phyloP scores from a whole-genome alignment of 106 monocot genomes.

The Acanthochlamys bracteata region DNA sequence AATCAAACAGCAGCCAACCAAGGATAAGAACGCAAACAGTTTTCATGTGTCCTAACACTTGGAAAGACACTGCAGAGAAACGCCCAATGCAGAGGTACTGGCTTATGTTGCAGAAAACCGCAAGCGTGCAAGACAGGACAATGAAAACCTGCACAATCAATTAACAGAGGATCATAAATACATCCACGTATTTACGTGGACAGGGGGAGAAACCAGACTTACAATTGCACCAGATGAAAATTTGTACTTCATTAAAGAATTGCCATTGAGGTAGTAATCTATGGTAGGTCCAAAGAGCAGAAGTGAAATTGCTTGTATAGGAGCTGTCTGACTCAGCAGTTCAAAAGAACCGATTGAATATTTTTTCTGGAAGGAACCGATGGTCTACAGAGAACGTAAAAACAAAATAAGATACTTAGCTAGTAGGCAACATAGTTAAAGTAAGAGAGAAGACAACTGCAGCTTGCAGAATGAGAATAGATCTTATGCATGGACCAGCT shows the following conservation, averaged over 20 bases:
- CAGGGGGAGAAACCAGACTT: constrained; percentile 13
- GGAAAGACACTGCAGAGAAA: constrained; percentile 49
- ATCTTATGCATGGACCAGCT: too few species aligned
- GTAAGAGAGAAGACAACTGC: neutral
- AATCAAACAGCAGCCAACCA: constrained; percentile 49
- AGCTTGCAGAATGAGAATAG: neutral
- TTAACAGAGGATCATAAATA: neutral
- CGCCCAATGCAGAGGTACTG: constrained; percentile 52
- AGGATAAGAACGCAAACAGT: constrained; percentile 40
- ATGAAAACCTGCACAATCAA: constrained; percentile 32
- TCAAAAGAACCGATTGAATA: constrained; percentile 71
- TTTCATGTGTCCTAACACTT: constrained; percentile 50
- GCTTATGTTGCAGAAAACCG: constrained; percentile 53
- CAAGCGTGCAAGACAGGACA: constrained; percentile 35
- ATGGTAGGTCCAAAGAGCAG: constrained; percentile 49
- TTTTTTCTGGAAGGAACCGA: constrained; percentile 69
- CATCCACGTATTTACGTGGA: neutral
- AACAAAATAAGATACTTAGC: neutral
- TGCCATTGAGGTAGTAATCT: constrained; percentile 57
- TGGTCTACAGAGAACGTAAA: constrained; percentile 30
- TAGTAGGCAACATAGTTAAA: constrained; percentile 12
- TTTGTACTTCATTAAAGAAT: constrained; percentile 28
- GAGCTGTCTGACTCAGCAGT: constrained; percentile 71
- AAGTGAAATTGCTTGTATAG: constrained; percentile 67
- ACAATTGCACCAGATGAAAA: constrained; percentile 40